Evolutionary conservation across 2,329 filamentous ascomycete genomes (phyloP).

Genomic region (Harringtonia aguacate): DNA sequence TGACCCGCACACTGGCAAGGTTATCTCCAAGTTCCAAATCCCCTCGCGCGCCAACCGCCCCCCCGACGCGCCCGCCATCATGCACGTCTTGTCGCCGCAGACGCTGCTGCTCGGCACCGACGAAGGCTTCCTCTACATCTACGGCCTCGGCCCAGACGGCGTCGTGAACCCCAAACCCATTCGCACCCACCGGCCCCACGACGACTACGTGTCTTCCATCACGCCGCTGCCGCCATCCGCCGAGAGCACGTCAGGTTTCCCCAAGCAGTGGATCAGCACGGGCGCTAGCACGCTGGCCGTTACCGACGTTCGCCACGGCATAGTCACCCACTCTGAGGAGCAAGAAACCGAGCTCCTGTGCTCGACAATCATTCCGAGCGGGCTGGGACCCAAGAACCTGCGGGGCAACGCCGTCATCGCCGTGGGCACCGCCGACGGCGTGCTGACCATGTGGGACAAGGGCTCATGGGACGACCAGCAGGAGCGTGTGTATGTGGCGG

Average conservation of each 20-base stretch:
- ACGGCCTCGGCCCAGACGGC: constrained; percentile 58
- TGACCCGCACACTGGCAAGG: constrained; percentile 46
- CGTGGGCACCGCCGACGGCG: constrained; percentile 64
- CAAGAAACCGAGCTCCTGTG: constrained; percentile 91
- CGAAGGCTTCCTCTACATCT: constrained; percentile 77
- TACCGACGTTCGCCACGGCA: constrained; percentile 77
- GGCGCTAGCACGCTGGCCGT: constrained; percentile 86
- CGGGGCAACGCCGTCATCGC: constrained; percentile 65
- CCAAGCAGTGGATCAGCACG: constrained; percentile 91
- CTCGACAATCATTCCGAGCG: constrained; percentile 60
- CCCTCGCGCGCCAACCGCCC: constrained; percentile 44
- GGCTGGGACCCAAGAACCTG: constrained; percentile 56
- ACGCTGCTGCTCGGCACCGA: constrained; percentile 84
- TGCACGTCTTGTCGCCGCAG: constrained; percentile 79
- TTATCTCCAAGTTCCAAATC: constrained; percentile 72
- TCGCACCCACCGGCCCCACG: constrained; percentile 77
- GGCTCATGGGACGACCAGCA: constrained; percentile 94
- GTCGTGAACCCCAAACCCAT: constrained; percentile 53
- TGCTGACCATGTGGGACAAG: constrained; percentile 87
- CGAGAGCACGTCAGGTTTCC: constrained; percentile 75
- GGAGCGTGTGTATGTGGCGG: constrained; percentile 71
- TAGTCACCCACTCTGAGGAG: constrained; percentile 82
- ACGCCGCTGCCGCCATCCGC: constrained; percentile 70
- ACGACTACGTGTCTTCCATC: constrained; percentile 85
- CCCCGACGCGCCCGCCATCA: constrained; percentile 50